Base-by-base conservation (phyloP, 352 stramenopile species). In the Phytophthora capsici region DNA sequence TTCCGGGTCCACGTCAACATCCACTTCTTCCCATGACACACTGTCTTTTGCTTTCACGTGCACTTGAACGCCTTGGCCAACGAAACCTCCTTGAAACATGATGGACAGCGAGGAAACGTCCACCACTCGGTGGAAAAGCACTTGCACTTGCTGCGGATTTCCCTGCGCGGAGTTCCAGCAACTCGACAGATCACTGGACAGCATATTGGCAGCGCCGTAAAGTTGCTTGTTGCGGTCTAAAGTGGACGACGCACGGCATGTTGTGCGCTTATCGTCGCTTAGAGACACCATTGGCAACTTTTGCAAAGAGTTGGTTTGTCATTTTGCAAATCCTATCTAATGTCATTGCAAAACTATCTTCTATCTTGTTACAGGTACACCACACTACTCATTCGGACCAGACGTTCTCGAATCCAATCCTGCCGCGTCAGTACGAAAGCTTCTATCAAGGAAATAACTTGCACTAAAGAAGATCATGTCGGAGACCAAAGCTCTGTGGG, bases 61-160 rank as follows among this genome's bases (percentile, higher is more conserved):
- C 20, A 91, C 25, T 19, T 77, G 43, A 14, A 90, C 64, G 46
- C 90, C 79, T 30, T 91, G 80, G 7, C 81, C 85, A 41, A 87
- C 81, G 52, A 93, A 93, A 1, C 82, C 82, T 32, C 82, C 85
- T 59, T 93, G 85, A 64, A 93, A 91, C 82, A 93, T 91, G 53
- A 93, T 44, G 23, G 56, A 49, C 16, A 93, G 50, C 4, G 40
- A 57, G 7, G 45, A 34, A n/a, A 85, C 20, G 52, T 67, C 16
- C 17, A 93, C 85, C 2, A 23, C 7, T 28, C 85, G 82, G 49
- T 86, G 67, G 68, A 93, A 90, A 50, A 79, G 57, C 41, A 93
- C 68, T 46, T 84, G 66, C 25, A 91, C 65, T 25, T 86, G 71
- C 70, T 93, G 85, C 37, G 78, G 79, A 73, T 46, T 78, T 23